These are phyloP conservation scores for Trichophyton rubrum DNA, from an alignment of 2,329 filamentous ascomycete species.

Conservation along the genomic window DNA sequence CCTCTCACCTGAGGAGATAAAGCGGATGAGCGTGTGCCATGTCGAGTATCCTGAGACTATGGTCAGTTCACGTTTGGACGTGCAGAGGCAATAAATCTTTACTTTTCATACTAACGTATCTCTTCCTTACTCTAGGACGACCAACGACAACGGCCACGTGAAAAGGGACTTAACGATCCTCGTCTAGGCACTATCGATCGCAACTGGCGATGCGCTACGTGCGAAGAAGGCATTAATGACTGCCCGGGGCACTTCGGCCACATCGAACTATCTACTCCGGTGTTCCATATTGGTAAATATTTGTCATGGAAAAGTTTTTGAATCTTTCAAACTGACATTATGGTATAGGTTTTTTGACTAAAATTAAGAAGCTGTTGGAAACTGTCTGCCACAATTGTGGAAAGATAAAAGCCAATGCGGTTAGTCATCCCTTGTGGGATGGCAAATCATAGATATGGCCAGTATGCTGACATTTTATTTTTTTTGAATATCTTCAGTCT, in stretches of 20 bases:
- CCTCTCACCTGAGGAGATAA: constrained; percentile 95
- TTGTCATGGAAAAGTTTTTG: constrained; percentile 4
- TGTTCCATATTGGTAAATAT: constrained; percentile 68
- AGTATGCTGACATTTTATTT: constrained; percentile 32
- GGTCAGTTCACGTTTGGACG: constrained; percentile 31
- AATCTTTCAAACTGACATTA: constrained; percentile 17
- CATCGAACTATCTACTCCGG: constrained; percentile 91
- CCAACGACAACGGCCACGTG: constrained; percentile 75
- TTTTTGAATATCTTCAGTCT: constrained; percentile 44
- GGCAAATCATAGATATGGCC: constrained; percentile 41
- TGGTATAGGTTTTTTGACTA: constrained; percentile 76
- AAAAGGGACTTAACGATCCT: constrained; percentile 87
- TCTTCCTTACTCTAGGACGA: constrained; percentile 51
- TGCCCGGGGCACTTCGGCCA: constrained; percentile 98
- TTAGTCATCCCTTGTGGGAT: constrained; percentile 61
- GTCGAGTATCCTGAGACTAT: constrained; percentile 99
- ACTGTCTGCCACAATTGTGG: constrained; percentile 98
- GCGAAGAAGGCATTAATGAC: constrained; percentile 86
- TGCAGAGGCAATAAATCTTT: neutral
- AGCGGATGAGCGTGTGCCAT: constrained; percentile 93
- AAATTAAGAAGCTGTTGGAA: constrained; percentile 98
- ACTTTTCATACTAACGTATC: constrained; percentile 4
- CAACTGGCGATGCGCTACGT: constrained; percentile 90
- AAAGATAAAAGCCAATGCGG: constrained; percentile 93
- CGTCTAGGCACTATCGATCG: constrained; percentile 93